Evolutionary conservation across 495 filamentous ascomycete species (phyloP).

Genomic region (Podospora fimiseda): DNA sequence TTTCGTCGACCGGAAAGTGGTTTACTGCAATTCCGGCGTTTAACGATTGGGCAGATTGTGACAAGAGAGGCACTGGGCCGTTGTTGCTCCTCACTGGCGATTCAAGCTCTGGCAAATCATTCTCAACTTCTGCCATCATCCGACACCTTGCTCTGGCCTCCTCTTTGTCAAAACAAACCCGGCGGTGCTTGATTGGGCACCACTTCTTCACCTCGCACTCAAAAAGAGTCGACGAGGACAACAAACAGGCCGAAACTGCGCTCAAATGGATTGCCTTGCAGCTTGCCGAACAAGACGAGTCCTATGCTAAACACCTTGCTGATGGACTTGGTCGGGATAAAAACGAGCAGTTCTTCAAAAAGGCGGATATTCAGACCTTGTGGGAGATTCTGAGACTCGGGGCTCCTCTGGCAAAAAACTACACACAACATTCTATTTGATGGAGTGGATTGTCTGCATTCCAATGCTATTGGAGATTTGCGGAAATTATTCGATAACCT

Average conservation of each 20-base stretch:
- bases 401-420: background rate
- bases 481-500: background rate
- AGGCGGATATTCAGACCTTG: background rate
- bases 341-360: background rate
- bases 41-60: background rate
- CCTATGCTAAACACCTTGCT: background rate
- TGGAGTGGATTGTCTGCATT: background rate
- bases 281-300: conserved; percentile 4
- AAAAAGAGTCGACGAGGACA: background rate
- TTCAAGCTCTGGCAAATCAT: background rate
- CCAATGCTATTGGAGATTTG: background rate
- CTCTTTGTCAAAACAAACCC: background rate
- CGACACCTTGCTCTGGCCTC: background rate
- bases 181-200: background rate
- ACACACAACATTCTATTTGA: conserved; percentile 7
- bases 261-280: conserved; percentile 6
- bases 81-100: background rate
- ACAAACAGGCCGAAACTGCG: conserved; percentile 1
- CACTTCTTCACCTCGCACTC: conserved; percentile 5
- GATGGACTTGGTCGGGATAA: background rate
- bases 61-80: background rate
- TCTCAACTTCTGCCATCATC: background rate
- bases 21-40: background rate
- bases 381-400: conserved; percentile 4
- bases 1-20: background rate